Base-by-base conservation (phyloP, 2,329 filamentous ascomycete species). In the Monascus ruber region DNA sequence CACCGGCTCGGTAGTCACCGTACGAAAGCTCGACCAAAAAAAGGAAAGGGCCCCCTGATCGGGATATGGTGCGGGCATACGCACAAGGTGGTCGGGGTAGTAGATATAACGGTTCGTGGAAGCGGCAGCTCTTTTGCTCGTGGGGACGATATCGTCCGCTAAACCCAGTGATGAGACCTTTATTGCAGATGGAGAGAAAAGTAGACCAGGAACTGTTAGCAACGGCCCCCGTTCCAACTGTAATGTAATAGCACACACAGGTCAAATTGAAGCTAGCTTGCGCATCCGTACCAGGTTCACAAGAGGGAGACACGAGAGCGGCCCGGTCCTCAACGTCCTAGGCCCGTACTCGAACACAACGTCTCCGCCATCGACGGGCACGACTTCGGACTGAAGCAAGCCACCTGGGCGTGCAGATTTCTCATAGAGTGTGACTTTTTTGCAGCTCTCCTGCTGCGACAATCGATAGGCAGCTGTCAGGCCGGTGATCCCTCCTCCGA, bases 341-440 rank as follows among this genome's bases (percentile, higher is more conserved):
- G 91, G 85, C 0, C 89, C 91, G 48, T 77, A 75, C 65, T 98
- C 89, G 53, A 96, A 86, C 26, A 84, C 62, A 28, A 94, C 74
- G 36, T 71, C 63, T 24, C 72, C 70, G 10, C 77, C 83, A 31
- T 73, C 70, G 4, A 71, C 63, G 1, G 74, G 60, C 8, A 83
- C 69, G 37, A 65, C 66, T 47, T 80, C 73, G 1, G 83, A 86
- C 46, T 78, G 67, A 32, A 96, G 69, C 88, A 88, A 96, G 34
- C 91, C 91, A 33, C 91, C 91, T 1, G 89, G 59, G 17, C 77
- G 71, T 24, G 74, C 58, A 26, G 70, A 73, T 17, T 74, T 73
- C 59, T 98, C 91, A 60, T 86, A 94, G 6, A 98, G 56, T 0
- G 84, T 91, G 52, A 98, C 79, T 37, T 78, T 77, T 28, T 77